A percentile compares a stretch with the other conserved stretches of the same genome.
phyloP scores from a whole-genome alignment of 2,329 filamentous ascomycete species.

The Aspergillaceae sp. region DNA sequence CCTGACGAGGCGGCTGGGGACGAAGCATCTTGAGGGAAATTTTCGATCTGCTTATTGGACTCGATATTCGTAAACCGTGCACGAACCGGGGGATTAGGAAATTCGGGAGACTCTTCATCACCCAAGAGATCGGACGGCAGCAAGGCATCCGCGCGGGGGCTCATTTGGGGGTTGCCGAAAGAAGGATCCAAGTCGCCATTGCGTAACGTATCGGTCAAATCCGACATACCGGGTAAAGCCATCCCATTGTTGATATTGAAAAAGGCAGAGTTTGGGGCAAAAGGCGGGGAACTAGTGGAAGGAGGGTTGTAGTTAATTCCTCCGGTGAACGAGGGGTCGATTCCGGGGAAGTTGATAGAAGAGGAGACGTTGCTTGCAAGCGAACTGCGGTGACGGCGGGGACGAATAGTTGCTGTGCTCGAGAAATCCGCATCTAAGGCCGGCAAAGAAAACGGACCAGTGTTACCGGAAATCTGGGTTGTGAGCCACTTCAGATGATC shows the following conservation, averaged over 20 bases:
- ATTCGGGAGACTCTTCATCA: slow-evolving; percentile 42
- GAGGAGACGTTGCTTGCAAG: slow-evolving; percentile 41
- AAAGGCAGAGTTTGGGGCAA: slow-evolving; percentile 44
- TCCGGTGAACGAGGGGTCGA: slow-evolving; percentile 33
- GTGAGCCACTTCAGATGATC: slow-evolving; percentile 38
- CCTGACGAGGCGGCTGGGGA: slow-evolving; percentile 37
- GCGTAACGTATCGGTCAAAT: slow-evolving; percentile 32
- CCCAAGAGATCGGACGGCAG: slow-evolving; percentile 54
- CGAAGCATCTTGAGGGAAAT: slow-evolving; percentile 29
- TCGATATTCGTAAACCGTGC: slow-evolving; percentile 24
- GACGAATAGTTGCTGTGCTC: slow-evolving; percentile 33
- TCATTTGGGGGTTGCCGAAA: slow-evolving; percentile 54
- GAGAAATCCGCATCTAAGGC: slow-evolving; percentile 35
- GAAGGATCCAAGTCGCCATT: slow-evolving; percentile 45
- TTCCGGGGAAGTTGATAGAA: slow-evolving; percentile 32
- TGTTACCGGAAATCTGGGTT: slow-evolving; percentile 28
- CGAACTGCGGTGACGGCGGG: slow-evolving; percentile 40
- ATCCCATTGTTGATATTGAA: slow-evolving; percentile 58
- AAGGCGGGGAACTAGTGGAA: slow-evolving; percentile 45
- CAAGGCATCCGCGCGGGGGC: slow-evolving; percentile 52
- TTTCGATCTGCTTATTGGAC: slow-evolving; percentile 23
- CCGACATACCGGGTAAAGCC: slow-evolving; percentile 41
- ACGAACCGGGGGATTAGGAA: slow-evolving; percentile 20
- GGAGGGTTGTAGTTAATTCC: slow-evolving; percentile 42
- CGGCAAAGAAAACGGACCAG: slow-evolving; percentile 34